Evolutionary conservation across 495 filamentous ascomycete species (phyloP), one percentile per base, ranked within the genome.

Genomic region (Astrothelium macrocarpum): DNA sequence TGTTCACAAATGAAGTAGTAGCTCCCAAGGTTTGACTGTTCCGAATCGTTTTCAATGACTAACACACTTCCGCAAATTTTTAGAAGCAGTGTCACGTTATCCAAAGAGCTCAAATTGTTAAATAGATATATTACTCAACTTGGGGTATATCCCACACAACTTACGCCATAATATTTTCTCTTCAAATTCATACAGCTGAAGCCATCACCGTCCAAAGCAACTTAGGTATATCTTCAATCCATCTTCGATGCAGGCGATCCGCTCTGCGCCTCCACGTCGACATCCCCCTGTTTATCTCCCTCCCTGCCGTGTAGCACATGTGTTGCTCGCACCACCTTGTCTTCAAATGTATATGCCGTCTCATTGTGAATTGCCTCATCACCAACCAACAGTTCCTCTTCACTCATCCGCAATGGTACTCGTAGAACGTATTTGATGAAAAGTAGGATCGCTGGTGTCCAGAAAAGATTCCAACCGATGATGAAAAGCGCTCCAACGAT

Each of bases 391-490:
- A 81, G 68, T 46, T 75, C 62, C 67, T 78, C 80, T 12, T 80
- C 77, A 23, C 67, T 70, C 78, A 81, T 81, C 39, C 78, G 70
- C 60, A 81, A 71, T 4, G 77, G 78, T 18, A 84, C 74, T 45
- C 81, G 78, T 18, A 76, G 65, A 9, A 82, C 81, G 68, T 79
- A 78, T 66, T 82, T 80, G 71, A 84, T 84, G 67, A 82, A 82
- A 18, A 77, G 65, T 72, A 81, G 71, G 65, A 83, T 81, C 39
- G 81, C 63, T 4, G 71, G 71, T 4, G 81, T 84, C 80, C 80
- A 82, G 64, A 84, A 76, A 12, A 81, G 45, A 64, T 84, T 84
- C 73, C 78, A 79, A 42, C 80, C 81, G 61, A 84, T 79, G 65
- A 84, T 75, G 73, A 84, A 84, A n/a, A 77, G 66, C 1, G 77